Evolutionary conservation across 2,329 filamentous ascomycete genomes (phyloP).

Genomic region (Paraphaeosphaeria minitans): DNA sequence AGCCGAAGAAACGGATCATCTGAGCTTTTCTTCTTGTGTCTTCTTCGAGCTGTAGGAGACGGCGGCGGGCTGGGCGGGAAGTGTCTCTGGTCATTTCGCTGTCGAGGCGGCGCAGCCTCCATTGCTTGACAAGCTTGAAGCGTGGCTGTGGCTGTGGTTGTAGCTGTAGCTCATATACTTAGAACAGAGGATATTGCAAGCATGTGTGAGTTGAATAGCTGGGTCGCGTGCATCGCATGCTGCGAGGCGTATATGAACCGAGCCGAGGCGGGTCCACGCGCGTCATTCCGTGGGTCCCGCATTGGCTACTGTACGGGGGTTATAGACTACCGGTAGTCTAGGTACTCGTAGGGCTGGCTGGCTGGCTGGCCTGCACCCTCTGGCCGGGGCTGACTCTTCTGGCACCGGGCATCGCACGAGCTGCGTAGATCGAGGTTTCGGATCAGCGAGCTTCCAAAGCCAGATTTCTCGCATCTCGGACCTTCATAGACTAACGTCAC

Average conservation of each 20-base stretch:
- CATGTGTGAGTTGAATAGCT: too few species aligned
- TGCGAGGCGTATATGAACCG: not conserved
- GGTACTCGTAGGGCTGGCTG: too few species aligned
- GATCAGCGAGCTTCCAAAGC: not conserved
- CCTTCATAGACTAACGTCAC: not conserved
- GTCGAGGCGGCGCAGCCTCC: not conserved
- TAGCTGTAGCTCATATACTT: not conserved
- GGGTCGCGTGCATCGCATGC: not conserved
- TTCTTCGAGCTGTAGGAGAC: conserved; percentile 12
- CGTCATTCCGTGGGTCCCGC: conserved; percentile 9
- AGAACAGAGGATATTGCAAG: not conserved
- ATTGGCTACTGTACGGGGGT: not conserved
- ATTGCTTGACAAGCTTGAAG: not conserved
- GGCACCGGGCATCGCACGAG: not conserved
- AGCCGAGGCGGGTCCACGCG: conserved; percentile 1
- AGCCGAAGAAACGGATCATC: conserved; percentile 29
- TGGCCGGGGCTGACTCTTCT: too few species aligned
- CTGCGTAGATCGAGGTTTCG: not conserved
- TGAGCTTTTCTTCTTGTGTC: conserved; percentile 17
- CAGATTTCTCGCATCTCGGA: not conserved
- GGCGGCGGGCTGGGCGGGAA: conserved; percentile 22
- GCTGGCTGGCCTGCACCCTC: too few species aligned
- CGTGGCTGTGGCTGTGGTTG: not conserved
- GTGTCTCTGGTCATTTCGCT: not conserved
- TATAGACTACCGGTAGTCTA: too few species aligned